Evolutionary conservation across 352 stramenopile genomes (phyloP), one percentile per base, ranked within the genome.

Genomic region (Pythium oligandrum): DNA sequence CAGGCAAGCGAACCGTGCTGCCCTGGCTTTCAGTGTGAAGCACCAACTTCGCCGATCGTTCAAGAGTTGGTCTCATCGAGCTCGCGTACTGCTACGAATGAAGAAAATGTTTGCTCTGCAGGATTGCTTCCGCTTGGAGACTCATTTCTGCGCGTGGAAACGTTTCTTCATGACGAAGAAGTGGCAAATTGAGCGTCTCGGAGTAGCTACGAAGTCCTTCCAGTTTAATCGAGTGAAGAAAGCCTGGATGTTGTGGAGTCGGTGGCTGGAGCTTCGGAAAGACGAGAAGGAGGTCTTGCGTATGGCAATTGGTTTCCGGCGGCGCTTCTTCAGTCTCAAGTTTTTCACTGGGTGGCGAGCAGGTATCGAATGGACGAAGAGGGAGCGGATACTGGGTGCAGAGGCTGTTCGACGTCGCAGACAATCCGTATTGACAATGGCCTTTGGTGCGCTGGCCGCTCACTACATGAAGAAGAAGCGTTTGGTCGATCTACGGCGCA

Each of bases 61-160:
- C 17, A 26, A 26, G 17, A 0, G 17, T 26, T 26, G 17, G 17
- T 26, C 17, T 26, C 17, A 26, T 26, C 17, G 17, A 26, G 17
- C 17, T 26, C 17, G 17, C 17, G 17, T 26, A 26, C 17, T 26
- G 17, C 17, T 26, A 26, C 17, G 17, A 26, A 26, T 26, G 17
- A 26, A 26, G 17, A 26, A 26, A 26, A 26, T 26, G 17, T 26
- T 26, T 26, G 17, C 17, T 26, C 17, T 26, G 17, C 17, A 84
- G 47, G 64, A 71, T 35, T 44, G 50, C 1, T 74, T 69, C 31
- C 55, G 58, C 26, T 45, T 70, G 0, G 63, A 72, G 44, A 68
- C n/a, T 6, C 72, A 86, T 40, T 83, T 86, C 48, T 44, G 52
- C 3, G 60, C 65, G 3, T 88, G 77, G 77, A 79, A 74, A 44